Percentiles rank a stretch among this genome's conserved stretches.
These are phyloP conservation scores for Peniophora sp. DNA, from an alignment of 1,284 basidiomycete genomes.

Conservation along the genomic window DNA sequence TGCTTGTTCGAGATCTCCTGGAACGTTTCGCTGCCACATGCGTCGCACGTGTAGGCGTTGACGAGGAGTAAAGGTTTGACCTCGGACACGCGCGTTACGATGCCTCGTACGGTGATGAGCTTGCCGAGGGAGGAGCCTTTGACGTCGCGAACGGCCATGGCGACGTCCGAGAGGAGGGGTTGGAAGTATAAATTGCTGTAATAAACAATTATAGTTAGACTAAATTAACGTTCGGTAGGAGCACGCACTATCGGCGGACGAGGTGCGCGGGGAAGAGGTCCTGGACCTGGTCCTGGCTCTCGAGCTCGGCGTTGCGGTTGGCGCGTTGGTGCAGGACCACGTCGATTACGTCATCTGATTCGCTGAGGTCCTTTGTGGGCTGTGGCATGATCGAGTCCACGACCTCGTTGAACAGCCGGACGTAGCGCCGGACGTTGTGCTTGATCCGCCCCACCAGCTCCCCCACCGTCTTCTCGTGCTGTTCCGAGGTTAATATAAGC, in stretches of 20 bases:
- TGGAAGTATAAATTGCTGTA: constrained; percentile 89
- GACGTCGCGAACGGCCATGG: constrained; percentile 89
- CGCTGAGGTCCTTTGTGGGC: constrained; percentile 83
- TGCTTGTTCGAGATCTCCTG: constrained; percentile 94
- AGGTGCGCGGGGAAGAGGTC: constrained; percentile 85
- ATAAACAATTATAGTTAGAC: constrained; percentile 13
- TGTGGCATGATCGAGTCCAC: constrained; percentile 85
- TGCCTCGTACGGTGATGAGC: constrained; percentile 93
- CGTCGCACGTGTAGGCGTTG: constrained; percentile 98
- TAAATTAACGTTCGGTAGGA: not conserved
- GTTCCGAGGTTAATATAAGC: constrained; percentile 1
- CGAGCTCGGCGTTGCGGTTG: constrained; percentile 74
- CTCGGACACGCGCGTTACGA: constrained; percentile 97
- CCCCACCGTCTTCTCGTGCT: constrained; percentile 61
- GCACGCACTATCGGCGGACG: constrained; percentile 86
- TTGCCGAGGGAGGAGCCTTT: constrained; percentile 82
- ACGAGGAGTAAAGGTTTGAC: constrained; percentile 97
- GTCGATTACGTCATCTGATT: constrained; percentile 89
- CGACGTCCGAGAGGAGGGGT: constrained; percentile 64
- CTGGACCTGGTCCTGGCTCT: constrained; percentile 41
- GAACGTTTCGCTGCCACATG: constrained; percentile 97
- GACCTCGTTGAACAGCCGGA: constrained; percentile 84
- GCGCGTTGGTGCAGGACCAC: constrained; percentile 90
- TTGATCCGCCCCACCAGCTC: constrained; percentile 73
- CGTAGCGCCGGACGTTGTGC: constrained; percentile 86